Conservation (phyloP, 768 basidiomycete species). For the Leccinum rimulosum region DNA sequence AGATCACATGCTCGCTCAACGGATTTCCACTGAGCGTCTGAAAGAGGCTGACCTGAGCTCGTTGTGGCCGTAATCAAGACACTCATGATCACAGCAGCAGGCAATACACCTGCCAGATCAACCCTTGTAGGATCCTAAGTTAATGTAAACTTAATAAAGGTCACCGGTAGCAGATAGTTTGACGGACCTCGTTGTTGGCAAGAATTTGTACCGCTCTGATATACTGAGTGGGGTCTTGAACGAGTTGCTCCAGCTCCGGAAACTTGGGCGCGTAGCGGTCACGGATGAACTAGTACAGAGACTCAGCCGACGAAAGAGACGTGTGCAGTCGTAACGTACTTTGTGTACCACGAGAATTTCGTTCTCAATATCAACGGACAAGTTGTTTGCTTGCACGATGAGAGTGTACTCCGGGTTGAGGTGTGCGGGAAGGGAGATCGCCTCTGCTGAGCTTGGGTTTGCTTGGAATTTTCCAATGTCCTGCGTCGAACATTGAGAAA, state of each 20-base stretch:
- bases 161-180: neutral
- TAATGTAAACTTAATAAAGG: constrained; percentile 1
- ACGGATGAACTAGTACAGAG: constrained; percentile 75
- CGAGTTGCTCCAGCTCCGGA: constrained; percentile 94
- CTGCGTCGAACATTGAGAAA: constrained; percentile 39
- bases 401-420: constrained; percentile 94
- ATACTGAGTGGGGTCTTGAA: constrained; percentile 89
- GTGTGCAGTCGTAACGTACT: constrained; percentile 37
- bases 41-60: constrained; percentile 71
- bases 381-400: constrained; percentile 96
- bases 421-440: constrained; percentile 77
- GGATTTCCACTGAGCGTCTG: constrained; percentile 70
- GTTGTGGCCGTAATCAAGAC: constrained; percentile 95
- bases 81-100: constrained; percentile 90
- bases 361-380: constrained; percentile 97
- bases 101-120: constrained; percentile 73
- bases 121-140: constrained; percentile 83
- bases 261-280: constrained; percentile 96
- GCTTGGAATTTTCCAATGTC: constrained; percentile 86
- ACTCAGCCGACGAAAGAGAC: constrained; percentile 9
- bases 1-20: constrained; percentile 87
- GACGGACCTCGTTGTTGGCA: constrained; percentile 72
- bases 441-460: constrained; percentile 75
- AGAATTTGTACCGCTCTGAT: constrained; percentile 87
- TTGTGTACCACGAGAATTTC: constrained; percentile 97